A percentile compares a stretch with the other conserved stretches of the same genome.
These are phyloP conservation scores for Trichoderma orchidacearum DNA, from an alignment of 495 filamentous ascomycete species.

Conservation along the genomic window DNA sequence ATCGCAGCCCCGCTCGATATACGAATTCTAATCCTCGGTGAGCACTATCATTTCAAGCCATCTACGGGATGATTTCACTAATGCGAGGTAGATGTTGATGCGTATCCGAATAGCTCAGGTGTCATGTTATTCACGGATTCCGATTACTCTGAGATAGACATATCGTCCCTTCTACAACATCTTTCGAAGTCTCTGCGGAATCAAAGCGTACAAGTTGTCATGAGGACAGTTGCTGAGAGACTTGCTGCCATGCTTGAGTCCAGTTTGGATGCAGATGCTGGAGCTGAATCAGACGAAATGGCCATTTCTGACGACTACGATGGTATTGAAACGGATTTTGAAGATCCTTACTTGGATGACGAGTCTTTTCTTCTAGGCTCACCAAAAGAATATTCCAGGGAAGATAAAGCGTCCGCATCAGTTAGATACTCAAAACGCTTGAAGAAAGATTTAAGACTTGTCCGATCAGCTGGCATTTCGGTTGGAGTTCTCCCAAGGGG, in stretches of 20 bases:
- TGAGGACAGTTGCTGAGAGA: background rate
- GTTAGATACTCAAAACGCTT: background rate
- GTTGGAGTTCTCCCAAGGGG: background rate
- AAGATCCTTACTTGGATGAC: background rate
- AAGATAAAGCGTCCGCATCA: background rate
- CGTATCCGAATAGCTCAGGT: constrained; percentile 50
- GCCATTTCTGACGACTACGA: background rate
- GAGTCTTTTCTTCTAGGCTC: background rate
- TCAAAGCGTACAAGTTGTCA: background rate
- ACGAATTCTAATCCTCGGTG: constrained; percentile 3
- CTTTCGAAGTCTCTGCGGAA: background rate
- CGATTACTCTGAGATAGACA: constrained; percentile 17
- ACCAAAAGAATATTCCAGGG: background rate
- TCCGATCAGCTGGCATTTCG: background rate
- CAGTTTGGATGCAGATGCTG: background rate
- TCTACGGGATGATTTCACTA: background rate
- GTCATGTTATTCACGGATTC: constrained; percentile 47
- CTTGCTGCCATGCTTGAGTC: background rate
- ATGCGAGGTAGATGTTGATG: constrained; percentile 33
- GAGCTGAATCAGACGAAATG: background rate
- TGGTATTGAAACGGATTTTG: background rate
- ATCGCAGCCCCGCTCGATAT: constrained; percentile 10
- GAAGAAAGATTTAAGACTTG: background rate
- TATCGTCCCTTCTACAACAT: background rate
- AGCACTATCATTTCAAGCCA: background rate